Conservation (phyloP, 345 rosid species). For the Pistacia atlantica region DNA sequence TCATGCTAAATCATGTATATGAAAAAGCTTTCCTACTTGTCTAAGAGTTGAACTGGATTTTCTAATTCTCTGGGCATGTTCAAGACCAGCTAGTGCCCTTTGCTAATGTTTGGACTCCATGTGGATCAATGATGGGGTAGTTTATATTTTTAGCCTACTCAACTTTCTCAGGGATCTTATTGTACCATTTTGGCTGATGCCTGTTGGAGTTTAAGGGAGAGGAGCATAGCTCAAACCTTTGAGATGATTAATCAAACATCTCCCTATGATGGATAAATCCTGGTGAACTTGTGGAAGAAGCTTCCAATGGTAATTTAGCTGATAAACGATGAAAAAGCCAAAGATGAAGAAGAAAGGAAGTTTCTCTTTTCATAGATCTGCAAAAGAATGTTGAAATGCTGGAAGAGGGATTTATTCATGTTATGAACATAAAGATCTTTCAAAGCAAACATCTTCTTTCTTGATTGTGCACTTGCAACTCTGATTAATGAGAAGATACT, state of each 20-base stretch:
- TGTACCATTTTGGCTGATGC: slow-evolving; percentile 49
- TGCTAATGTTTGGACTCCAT: too few species aligned
- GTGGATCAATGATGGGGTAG: too few species aligned
- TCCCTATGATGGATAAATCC: slow-evolving; percentile 15
- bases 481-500: not conserved
- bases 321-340: not conserved
- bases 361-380: too few species aligned
- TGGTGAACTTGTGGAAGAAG: slow-evolving; percentile 10
- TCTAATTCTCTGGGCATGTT: too few species aligned
- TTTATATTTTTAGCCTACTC: too few species aligned
- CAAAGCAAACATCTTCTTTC: not conserved
- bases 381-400: not conserved
- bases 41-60: too few species aligned
- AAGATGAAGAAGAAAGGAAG: too few species aligned
- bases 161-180: not conserved
- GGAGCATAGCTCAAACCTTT: slow-evolving; percentile 28
- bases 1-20: too few species aligned
- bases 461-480: not conserved
- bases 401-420: not conserved
- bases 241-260: slow-evolving; percentile 1
- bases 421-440: too few species aligned
- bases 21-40: too few species aligned
- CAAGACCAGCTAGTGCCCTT: too few species aligned
- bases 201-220: slow-evolving; percentile 21
- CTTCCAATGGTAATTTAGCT: not conserved